Evolutionary conservation across 768 basidiomycete species (phyloP), one percentile per base, ranked within the genome.

Genomic region (Rhizopogon roseolus): DNA sequence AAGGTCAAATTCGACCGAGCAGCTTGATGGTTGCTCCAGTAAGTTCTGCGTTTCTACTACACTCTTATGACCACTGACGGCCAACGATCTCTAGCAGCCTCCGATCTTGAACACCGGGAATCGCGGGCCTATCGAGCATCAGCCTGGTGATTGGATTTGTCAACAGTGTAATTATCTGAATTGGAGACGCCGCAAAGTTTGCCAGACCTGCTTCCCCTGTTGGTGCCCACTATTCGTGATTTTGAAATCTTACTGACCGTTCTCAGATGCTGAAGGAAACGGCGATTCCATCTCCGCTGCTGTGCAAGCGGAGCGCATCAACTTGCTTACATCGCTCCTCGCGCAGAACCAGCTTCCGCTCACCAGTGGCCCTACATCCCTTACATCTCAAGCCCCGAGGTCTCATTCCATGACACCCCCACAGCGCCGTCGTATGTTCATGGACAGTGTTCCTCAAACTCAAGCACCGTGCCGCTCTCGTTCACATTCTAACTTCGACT

Each of bases 31-130:
- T 82, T 16, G 60, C 83, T 36, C 74, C 81, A 49, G 87, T 86
- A 63, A 57, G 79, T 62, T 22, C 13, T 29, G 16, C 6, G n/a
- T 5, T 6, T 8, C 7, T 39, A 11, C 27, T 48, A 9, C 36
- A 36, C 19, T 39, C 41, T 38, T 45, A 37, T 41, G 38, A 3
- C 29, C 22, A 22, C 3, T 50, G 7, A n/a, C 34, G 54, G 34
- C 55, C 56, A 28, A 39, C 29, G n/a, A 46, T 4, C 37, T 25
- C 16, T 66, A 88, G 84, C 88, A 87, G 58, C 91, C 90, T 22
- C 91, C 90, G 53, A 93, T 93, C 62, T 73, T 93, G 58, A 93
- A 93, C 65, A 93, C 91, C 0, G 90, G 90, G 1, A 93, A 93
- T 68, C 80, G 86, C 53, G 90, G 90, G 25, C 90, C 91, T 7